phyloP scores from a whole-genome alignment of 768 basidiomycete species.

The Podaxis rugospora region DNA sequence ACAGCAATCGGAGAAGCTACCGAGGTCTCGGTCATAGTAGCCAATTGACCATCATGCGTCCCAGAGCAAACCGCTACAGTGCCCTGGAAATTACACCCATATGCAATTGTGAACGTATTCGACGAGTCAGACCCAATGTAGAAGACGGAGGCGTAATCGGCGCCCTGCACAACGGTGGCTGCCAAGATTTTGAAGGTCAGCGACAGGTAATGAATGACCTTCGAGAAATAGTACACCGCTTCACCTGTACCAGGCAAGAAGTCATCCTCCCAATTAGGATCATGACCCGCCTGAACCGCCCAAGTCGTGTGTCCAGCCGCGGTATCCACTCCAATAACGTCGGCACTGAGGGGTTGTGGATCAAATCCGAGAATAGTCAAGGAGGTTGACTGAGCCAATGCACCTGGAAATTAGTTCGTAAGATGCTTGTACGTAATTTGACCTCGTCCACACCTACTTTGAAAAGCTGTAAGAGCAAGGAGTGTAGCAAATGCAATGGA shows the following conservation, averaged over 20 bases:
- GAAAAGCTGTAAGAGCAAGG: neutral
- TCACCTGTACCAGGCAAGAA: slow-evolving; percentile 20
- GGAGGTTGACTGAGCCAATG: slow-evolving; percentile 18
- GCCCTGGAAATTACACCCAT: slow-evolving; percentile 16
- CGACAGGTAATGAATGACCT: neutral
- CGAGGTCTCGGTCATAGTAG: slow-evolving; percentile 17
- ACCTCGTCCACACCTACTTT: neutral
- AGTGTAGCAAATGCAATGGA: neutral
- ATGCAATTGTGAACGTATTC: slow-evolving; percentile 15
- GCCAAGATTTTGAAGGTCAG: neutral
- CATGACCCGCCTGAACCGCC: slow-evolving; percentile 18
- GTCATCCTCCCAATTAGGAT: neutral
- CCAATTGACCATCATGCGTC: slow-evolving; percentile 11
- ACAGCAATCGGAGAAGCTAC: neutral
- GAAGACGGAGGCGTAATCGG: slow-evolving; percentile 18
- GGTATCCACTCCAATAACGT: slow-evolving; percentile 20
- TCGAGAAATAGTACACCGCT: neutral
- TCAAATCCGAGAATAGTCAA: slow-evolving; percentile 22
- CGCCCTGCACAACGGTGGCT: slow-evolving; percentile 25
- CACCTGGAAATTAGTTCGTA: slow-evolving; percentile 8
- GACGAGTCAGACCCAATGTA: slow-evolving; percentile 12
- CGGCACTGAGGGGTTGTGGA: slow-evolving; percentile 23
- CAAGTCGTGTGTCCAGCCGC: slow-evolving; percentile 23
- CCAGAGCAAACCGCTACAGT: slow-evolving; percentile 20
- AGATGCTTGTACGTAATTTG: neutral